These are phyloP conservation scores for Podospora anserina DNA, from an alignment of 495 filamentous ascomycete genomes.

Conservation along the genomic window DNA sequence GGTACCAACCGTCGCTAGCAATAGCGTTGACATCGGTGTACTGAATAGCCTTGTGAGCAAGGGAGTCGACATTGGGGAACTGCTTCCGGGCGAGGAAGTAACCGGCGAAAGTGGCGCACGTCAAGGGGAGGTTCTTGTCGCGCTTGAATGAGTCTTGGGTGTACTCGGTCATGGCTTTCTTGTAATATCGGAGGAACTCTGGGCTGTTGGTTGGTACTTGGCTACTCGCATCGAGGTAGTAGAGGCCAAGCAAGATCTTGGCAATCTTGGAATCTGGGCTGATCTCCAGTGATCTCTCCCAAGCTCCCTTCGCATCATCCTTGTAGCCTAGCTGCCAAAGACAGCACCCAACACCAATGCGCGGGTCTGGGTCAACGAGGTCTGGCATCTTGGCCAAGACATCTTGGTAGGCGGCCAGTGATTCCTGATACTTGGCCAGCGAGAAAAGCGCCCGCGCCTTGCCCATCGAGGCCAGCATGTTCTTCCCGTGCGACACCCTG, in stretches of 20 bases:
- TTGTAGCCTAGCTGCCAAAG: slow-evolving; percentile 93
- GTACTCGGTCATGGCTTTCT: slow-evolving; percentile 89
- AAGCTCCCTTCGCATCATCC: slow-evolving; percentile 83
- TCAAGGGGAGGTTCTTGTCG: slow-evolving; percentile 89
- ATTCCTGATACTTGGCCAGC: slow-evolving; percentile 75
- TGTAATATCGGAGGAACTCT: slow-evolving; percentile 76
- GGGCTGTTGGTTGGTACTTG: slow-evolving; percentile 71
- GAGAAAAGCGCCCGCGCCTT: slow-evolving; percentile 81
- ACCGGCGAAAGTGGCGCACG: slow-evolving; percentile 80
- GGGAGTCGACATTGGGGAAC: slow-evolving; percentile 71
- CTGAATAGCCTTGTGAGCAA: slow-evolving; percentile 91
- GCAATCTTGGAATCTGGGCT: slow-evolving; percentile 88
- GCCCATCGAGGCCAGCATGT: slow-evolving; percentile 86
- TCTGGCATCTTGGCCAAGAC: slow-evolving; percentile 79
- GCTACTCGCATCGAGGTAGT: slow-evolving; percentile 78
- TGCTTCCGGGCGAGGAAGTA: slow-evolving; percentile 81
- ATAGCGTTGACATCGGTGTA: slow-evolving; percentile 92
- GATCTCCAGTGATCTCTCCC: slow-evolving; percentile 82
- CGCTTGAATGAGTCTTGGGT: slow-evolving; percentile 91
- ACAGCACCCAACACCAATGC: slow-evolving; percentile 92
- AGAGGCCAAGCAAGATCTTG: slow-evolving; percentile 83
- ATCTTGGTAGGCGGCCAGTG: slow-evolving; percentile 80
- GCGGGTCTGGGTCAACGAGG: slow-evolving; percentile 88
- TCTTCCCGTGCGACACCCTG: slow-evolving; percentile 74
- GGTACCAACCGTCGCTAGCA: slow-evolving; percentile 94